Base-by-base conservation (phyloP, 2,329 filamentous ascomycete genomes). In the Curvularia eragrostidis region DNA sequence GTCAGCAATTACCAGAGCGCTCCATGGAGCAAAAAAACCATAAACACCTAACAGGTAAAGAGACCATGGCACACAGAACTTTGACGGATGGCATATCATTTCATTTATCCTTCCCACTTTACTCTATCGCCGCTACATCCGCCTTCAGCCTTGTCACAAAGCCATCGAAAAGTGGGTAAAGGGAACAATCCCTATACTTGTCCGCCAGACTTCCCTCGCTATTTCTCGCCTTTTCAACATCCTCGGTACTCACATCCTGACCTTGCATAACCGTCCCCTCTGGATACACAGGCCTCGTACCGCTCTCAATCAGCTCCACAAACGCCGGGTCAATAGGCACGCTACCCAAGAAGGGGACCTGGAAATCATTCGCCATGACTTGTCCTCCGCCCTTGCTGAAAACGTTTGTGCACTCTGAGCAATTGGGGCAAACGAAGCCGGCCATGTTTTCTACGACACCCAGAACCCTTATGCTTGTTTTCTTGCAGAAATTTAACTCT, bases 381-480 rank as follows among this genome's bases (percentile, higher is more conserved):
- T 91, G 83, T 7, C 95, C 95, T 3, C 95, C 95, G 3, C 95
- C 95, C 54, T 91, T 93, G 50, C 89, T 92, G 75, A 99, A 99
- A 50, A 98, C 86, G 77, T 98, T 91, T 51, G 91, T 97, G 78
- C 94, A 96, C 75, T 97, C 93, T 49, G 83, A 84, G 71, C 86
- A 88, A 59, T 86, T 87, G 13, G 86, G 86, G 72, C 91, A 95
- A n/a, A 95, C 90, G 68, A 91, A 96, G 2, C 91, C 91, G 65
- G 89, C 89, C 95, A 99, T 98, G 75, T 99, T 99, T 80, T 99
- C 95, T 44, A 99, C 85, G 1, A 99, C 93, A 0, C 95, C 95
- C 10, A 98, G 81, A 34, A 96, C 87, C 2, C 84, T 82, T 48
- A 97, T 88, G 28, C 86, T 85, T 1, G 91, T 94, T 80, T 97